A percentile compares a stretch with the other conserved stretches of the same genome.
phyloP scores from a whole-genome alignment of 148 eudicot species.

The Linanthus parryae region DNA sequence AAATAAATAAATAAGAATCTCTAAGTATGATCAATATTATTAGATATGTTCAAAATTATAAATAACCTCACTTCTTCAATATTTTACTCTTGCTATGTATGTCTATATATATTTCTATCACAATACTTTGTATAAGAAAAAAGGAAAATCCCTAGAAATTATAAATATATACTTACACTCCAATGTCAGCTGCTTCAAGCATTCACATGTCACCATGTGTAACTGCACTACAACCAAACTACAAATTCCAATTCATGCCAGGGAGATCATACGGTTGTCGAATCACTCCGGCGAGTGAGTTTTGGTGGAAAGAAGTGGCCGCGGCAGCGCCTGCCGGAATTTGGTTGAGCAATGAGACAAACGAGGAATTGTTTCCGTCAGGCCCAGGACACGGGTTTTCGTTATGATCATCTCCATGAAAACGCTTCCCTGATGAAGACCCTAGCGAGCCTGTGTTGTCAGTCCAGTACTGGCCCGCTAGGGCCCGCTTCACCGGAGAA shows the following conservation, averaged over 20 bases:
- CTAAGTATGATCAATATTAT: conserved; percentile 1
- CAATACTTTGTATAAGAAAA: too few relatives aligned
- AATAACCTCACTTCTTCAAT: background rate
- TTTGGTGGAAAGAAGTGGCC: conserved; percentile 1
- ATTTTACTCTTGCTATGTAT: background rate
- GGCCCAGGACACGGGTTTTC: background rate
- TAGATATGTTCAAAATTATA: background rate
- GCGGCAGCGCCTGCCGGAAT: conserved; percentile 3
- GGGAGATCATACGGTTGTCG: conserved; percentile 15
- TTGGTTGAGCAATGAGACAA: conserved; percentile 11
- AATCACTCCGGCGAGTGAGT: conserved; percentile 6
- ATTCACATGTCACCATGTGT: background rate
- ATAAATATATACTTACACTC: background rate
- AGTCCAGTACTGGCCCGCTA: conserved; percentile 10
- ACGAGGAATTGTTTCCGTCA: conserved; percentile 1
- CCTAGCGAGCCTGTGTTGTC: conserved; percentile 2
- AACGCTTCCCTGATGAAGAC: conserved; percentile 1
- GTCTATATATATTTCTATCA: too few relatives aligned
- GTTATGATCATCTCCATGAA: conserved; percentile 10
- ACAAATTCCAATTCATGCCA: conserved; percentile 16
- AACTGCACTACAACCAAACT: background rate
- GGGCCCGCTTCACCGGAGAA: background rate
- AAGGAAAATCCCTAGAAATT: background rate
- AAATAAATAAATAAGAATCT: background rate
- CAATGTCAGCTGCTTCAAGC: background rate